These are phyloP conservation scores for Wickerhamiella australiensis DNA, from an alignment of 805 yeast genomes.

Conservation along the genomic window DNA sequence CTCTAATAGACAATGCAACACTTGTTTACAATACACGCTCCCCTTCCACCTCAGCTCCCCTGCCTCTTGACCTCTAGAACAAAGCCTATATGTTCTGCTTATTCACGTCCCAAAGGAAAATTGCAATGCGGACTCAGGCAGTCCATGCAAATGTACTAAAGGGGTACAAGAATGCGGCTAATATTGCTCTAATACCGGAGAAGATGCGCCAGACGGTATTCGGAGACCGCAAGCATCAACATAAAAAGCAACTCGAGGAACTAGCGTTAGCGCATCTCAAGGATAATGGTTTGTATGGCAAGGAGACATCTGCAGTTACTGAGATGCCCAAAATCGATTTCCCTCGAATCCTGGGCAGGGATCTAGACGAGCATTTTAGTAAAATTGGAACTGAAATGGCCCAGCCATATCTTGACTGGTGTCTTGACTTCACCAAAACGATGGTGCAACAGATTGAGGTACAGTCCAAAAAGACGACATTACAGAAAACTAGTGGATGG, in stretches of 20 bases:
- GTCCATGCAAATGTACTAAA: neutral
- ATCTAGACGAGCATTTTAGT: conserved; percentile 77
- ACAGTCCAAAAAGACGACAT: too few species aligned
- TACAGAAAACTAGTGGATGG: conserved; percentile 66
- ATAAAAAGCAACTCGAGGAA: neutral
- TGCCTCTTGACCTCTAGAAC: too few species aligned
- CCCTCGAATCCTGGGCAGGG: conserved; percentile 61
- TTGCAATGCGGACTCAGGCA: conserved; percentile 3
- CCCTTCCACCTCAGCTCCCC: too few species aligned
- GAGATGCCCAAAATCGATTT: conserved; percentile 27
- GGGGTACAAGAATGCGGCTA: conserved; percentile 7
- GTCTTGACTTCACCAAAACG: conserved; percentile 33
- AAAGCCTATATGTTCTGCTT: too few species aligned
- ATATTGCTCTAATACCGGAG: conserved; percentile 11
- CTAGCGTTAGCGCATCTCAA: conserved; percentile 17
- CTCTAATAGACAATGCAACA: too few species aligned
- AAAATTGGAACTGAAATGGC: conserved; percentile 45
- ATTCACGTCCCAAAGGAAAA: neutral
- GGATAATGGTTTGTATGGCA: conserved; percentile 15
- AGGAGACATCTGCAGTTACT: conserved; percentile 14
- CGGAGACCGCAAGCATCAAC: conserved; percentile 13
- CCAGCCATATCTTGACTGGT: conserved; percentile 47
- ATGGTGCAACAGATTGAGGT: conserved; percentile 25
- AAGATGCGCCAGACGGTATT: conserved; percentile 15
- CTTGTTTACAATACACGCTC: too few species aligned